These are phyloP conservation scores for Exophiala bonariae DNA, from an alignment of 2,329 filamentous ascomycete genomes.

Conservation along the genomic window DNA sequence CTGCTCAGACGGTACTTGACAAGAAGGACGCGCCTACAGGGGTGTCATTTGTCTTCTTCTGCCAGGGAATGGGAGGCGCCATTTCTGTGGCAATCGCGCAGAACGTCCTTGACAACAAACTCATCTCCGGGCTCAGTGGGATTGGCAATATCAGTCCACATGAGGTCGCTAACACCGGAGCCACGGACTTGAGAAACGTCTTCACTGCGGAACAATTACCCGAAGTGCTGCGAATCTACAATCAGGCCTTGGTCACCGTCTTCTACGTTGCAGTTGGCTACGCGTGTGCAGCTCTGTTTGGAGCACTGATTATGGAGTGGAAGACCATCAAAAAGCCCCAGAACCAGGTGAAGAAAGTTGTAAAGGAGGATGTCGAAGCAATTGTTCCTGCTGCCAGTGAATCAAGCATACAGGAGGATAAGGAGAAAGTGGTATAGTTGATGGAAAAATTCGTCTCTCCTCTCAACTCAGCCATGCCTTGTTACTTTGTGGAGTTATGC, in stretches of 20 bases:
- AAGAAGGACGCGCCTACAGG: constrained; percentile 19
- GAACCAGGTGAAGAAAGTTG: not conserved
- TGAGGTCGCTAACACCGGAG: constrained; percentile 6
- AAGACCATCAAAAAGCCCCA: constrained; percentile 58
- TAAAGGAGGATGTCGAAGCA: too few relatives aligned
- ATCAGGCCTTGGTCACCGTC: constrained; percentile 56
- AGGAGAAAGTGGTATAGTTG: not conserved
- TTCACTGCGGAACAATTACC: constrained; percentile 53
- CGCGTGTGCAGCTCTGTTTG: constrained; percentile 54
- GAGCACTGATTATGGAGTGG: constrained; percentile 61
- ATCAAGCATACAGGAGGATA: too few relatives aligned
- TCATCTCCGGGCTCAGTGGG: constrained; percentile 8
- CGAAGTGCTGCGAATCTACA: constrained; percentile 63
- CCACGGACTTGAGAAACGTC: constrained; percentile 45
- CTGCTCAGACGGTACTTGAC: constrained; percentile 25
- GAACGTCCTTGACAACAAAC: constrained; percentile 27
- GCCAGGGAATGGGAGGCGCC: constrained; percentile 29
- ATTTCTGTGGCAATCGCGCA: constrained; percentile 29
- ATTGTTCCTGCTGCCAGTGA: too few relatives aligned
- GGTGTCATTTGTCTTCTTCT: constrained; percentile 28
- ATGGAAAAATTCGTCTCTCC: too few relatives aligned
- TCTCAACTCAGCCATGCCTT: too few relatives aligned
- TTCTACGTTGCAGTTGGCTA: constrained; percentile 62
- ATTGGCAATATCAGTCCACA: constrained; percentile 39
- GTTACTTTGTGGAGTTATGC: too few relatives aligned